Evolutionary conservation across 805 yeast genomes (phyloP), one percentile per base, ranked within the genome.

Genomic region (Yamadazyma takamatsuzukensis): DNA sequence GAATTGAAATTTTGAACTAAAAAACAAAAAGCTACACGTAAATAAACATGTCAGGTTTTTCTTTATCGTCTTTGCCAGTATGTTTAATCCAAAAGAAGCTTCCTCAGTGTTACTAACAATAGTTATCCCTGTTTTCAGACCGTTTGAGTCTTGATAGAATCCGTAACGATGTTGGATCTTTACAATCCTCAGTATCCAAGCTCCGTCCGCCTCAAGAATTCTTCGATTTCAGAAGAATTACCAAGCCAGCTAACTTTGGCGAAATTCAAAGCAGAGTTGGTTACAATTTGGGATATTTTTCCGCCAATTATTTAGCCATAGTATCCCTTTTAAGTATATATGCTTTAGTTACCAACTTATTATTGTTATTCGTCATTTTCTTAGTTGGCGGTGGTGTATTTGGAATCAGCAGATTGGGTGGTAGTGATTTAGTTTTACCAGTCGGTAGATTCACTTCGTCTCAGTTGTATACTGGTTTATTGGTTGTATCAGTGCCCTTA

Each of bases 191-290:
- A 42, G 67, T 88, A 41, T 61, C 93, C 29, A 76, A 83, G 49
- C 59, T 93, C 40, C 81, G 84, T 53, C 86, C 97, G 22, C 89
- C 94, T 25, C 93, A 83, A 59, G 98, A 93, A 57, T 93, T 93
- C 56, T 86, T 93, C 53, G 97, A 93, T 56, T 62, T 84, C 53
- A 83, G 88, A 60, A 80, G 95, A 56, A 59, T 93, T 41, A 83
- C 95, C 22, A 88, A 87, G 57, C 99, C 99, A 14, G 78, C 76
- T 34, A 88, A 87, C 59, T 83, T 88, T 57, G 79, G 83, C 30
- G 98, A 93, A 46, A 68, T 84, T 31, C 98, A 93, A 64, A 76
- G 84, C 47, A 78, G 99, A 59, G 86, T 90, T 25, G 64, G 82
- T 27, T 93, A 77, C 71, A 93, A 93, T 62, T 65, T 93, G 58